These are phyloP conservation scores for Puccinia horiana DNA, from an alignment of 1,284 basidiomycete genomes.

Conservation along the genomic window DNA sequence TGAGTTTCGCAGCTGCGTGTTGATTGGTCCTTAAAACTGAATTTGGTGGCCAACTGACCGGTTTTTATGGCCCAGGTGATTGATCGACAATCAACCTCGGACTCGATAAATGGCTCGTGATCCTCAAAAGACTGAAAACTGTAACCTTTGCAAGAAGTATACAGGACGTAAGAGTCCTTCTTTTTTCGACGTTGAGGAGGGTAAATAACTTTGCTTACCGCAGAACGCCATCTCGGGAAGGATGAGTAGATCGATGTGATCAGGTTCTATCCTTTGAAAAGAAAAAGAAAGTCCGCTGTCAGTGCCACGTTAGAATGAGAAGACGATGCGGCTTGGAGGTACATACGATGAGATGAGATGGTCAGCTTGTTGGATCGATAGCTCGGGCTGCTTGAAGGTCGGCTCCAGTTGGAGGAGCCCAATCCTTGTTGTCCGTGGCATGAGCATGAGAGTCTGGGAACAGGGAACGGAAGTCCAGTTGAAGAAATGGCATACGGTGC, in stretches of 20 bases:
- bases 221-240: constrained; percentile 44
- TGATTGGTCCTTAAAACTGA: not conserved
- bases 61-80: constrained; percentile 41
- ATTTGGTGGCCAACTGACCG: not conserved
- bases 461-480: not conserved
- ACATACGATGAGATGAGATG: constrained; percentile 25
- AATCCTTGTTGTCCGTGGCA: constrained; percentile 26
- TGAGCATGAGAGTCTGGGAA: no score
- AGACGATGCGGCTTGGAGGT: no score
- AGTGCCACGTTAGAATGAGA: not conserved
- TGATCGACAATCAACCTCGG: constrained; percentile 39
- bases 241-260: constrained; percentile 37
- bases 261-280: constrained; percentile 13
- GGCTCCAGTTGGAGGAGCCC: constrained; percentile 35
- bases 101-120: constrained; percentile 35
- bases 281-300: not conserved
- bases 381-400: constrained; percentile 29
- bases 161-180: not conserved
- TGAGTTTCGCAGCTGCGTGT: not conserved
- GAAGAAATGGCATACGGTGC: no score
- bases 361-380: constrained; percentile 26
- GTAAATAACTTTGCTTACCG: not conserved
- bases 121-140: constrained; percentile 40
- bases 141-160: constrained; percentile 10
- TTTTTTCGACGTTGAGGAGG: not conserved